phyloP scores from a whole-genome alignment of 208 protist genomes.

The Entamoeba invadens region DNA sequence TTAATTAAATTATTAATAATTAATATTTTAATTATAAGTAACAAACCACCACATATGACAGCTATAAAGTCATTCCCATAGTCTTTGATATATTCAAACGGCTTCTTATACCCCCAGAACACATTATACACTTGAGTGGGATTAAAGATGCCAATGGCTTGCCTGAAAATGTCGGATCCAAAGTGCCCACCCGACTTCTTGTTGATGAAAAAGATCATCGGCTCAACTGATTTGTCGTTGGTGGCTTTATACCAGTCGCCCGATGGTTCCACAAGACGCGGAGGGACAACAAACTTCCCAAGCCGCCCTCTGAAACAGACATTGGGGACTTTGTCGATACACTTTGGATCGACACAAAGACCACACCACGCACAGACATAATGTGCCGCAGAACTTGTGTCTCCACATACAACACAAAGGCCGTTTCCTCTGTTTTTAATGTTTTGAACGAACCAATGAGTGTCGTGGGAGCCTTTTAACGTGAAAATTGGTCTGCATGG shows the following conservation, averaged over 20 bases:
- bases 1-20: too few species aligned
- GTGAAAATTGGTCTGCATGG: neutral
- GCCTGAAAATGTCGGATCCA: neutral
- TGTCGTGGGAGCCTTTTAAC: neutral
- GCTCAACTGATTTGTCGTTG: neutral
- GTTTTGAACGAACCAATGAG: neutral
- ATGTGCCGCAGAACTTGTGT: neutral
- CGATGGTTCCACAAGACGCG: neutral
- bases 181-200: neutral
- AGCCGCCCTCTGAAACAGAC: neutral
- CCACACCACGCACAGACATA: neutral
- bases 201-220: neutral
- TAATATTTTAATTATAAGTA: too few species aligned
- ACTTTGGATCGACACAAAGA: neutral
- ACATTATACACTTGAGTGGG: neutral
- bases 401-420: neutral
- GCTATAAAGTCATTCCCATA: neutral
- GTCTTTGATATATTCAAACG: neutral
- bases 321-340: neutral
- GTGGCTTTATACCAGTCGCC: neutral
- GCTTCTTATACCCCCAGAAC: neutral
- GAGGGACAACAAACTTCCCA: neutral
- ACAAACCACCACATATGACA: neutral
- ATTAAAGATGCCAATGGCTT: neutral
- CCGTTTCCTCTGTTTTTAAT: neutral